These are phyloP conservation scores for Lasiosphaeria miniovina DNA, from an alignment of 495 filamentous ascomycete species.

Conservation along the genomic window DNA sequence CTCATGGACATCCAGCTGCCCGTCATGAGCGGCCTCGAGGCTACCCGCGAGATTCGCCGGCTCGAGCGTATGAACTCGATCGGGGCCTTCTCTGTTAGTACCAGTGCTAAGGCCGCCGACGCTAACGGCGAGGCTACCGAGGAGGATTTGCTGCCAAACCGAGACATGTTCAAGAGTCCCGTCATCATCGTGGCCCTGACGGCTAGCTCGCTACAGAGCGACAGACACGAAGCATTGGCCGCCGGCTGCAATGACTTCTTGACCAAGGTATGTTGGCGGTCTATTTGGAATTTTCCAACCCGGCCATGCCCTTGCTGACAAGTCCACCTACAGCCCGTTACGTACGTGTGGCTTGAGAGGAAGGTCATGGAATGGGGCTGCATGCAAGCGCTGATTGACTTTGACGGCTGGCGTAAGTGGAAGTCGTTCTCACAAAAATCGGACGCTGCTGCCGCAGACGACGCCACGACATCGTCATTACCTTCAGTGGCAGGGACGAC, in stretches of 20 bases:
- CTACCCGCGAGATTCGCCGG: conserved; percentile 93
- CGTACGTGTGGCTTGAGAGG: conserved; percentile 94
- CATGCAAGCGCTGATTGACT: conserved; percentile 98
- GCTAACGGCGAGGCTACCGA: conserved; percentile 42
- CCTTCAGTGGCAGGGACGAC: too few relatives aligned
- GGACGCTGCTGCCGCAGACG: conserved; percentile 27
- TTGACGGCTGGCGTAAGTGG: conserved; percentile 97
- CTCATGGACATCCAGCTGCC: conserved; percentile 98
- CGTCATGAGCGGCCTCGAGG: conserved; percentile 93
- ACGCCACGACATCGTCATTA: conserved; percentile 7
- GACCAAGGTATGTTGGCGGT: conserved; percentile 71
- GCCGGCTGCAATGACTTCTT: conserved; percentile 98
- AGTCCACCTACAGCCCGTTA: conserved; percentile 67
- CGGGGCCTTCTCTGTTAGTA: conserved; percentile 66
- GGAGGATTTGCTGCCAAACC: conserved; percentile 67
- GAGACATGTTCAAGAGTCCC: conserved; percentile 83
- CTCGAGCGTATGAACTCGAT: conserved; percentile 87
- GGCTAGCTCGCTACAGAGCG: conserved; percentile 86
- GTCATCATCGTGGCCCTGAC: conserved; percentile 98
- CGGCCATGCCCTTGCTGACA: background rate
- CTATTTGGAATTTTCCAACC: background rate
- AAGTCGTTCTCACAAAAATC: conserved; percentile 64
- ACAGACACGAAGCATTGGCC: conserved; percentile 89
- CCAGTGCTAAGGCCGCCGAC: background rate
- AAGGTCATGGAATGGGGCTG: conserved; percentile 99